A percentile compares a stretch with the other conserved stretches of the same genome.
These are phyloP conservation scores for Coemansia sp. DNA, from an alignment of 192 early-diverging fungal species.

Conservation along the genomic window DNA sequence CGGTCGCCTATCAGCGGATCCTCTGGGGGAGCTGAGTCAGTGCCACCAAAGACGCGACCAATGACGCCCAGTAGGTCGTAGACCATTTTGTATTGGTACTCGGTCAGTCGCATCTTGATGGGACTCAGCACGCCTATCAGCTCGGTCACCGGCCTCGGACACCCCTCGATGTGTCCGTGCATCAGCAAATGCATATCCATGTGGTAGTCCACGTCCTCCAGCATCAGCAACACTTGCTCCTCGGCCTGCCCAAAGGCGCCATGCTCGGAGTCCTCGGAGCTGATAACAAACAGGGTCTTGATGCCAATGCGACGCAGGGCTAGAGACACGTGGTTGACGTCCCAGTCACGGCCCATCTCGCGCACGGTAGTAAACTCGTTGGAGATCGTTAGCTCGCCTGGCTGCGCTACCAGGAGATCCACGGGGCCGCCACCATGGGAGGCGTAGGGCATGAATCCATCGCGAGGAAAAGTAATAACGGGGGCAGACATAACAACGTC, in stretches of 20 bases:
- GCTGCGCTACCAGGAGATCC: constrained; percentile 73
- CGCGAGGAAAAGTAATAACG: constrained; percentile 76
- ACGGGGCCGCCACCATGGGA: constrained; percentile 9
- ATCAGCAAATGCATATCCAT: constrained; percentile 67
- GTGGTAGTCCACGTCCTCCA: constrained; percentile 75
- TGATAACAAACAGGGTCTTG: constrained; percentile 55
- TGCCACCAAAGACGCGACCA: constrained; percentile 37
- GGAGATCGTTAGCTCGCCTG: constrained; percentile 82
- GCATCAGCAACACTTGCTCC: constrained; percentile 63
- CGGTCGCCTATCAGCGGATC: constrained; percentile 32
- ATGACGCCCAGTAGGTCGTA: constrained; percentile 56
- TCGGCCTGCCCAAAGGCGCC: constrained; percentile 45
- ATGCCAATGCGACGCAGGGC: constrained; percentile 60
- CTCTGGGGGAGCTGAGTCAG: constrained; percentile 7
- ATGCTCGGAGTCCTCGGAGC: constrained; percentile 47
- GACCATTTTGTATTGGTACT: constrained; percentile 80
- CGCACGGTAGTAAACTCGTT: constrained; percentile 68
- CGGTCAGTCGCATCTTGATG: constrained; percentile 74
- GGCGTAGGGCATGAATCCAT: constrained; percentile 45
- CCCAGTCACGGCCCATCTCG: constrained; percentile 49
- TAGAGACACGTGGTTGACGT: constrained; percentile 63
- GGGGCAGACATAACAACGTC: constrained; percentile 83
- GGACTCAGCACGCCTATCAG: constrained; percentile 68
- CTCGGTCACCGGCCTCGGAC: constrained; percentile 59
- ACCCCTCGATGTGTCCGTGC: constrained; percentile 55